Evolutionary conservation across 352 stramenopile species (phyloP), one percentile per base, ranked within the genome.

Genomic region (Globisporangium carolinianum): DNA sequence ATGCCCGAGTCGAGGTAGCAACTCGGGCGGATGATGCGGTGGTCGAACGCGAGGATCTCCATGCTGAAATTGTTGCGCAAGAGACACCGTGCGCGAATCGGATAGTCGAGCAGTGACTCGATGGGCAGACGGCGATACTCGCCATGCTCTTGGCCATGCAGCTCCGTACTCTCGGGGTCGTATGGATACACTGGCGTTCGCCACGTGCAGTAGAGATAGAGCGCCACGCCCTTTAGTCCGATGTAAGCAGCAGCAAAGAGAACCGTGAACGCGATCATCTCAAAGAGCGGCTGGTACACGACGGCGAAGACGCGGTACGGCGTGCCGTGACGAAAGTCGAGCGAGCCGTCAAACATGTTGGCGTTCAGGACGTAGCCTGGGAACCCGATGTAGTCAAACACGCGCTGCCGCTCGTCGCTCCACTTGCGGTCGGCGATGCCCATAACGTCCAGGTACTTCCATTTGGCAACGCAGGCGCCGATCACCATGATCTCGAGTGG

Each of bases 401-500:
- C 35, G 37, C 66, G 62, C 58, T 72, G 66, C 24, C 60, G 45
- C 55, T 69, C 66, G 39, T 65, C 17, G 7, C 17, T 47, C 48
- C 60, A 72, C 41, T 72, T 72, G 5, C 39, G 58, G 7, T 64
- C 57, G 14, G 41, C 39, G 11, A 72, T 67, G 17, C 32, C 17
- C 10, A 61, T 49, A 46, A 72, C 51, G 9, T 50, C 14, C 15
- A 47, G 9, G 7, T 48, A 37, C 15, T 62, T 47, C 18, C 24
- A 48, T 11, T 56, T 65, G 1, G 62, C 18, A 4, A 66, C 47
- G 11, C 47, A 48, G 0, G 47, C 55, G 41, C 66, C 56, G 42
- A 72, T 59, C 10, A 47, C 51, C 17, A 72, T 63, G 51, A 72
- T 53, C 57, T 71, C 61, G 17, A 69, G 53, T 1, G 66, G 63